Evolutionary conservation across 2,329 filamentous ascomycete species (phyloP).

Genomic region (Volutella citrinella): DNA sequence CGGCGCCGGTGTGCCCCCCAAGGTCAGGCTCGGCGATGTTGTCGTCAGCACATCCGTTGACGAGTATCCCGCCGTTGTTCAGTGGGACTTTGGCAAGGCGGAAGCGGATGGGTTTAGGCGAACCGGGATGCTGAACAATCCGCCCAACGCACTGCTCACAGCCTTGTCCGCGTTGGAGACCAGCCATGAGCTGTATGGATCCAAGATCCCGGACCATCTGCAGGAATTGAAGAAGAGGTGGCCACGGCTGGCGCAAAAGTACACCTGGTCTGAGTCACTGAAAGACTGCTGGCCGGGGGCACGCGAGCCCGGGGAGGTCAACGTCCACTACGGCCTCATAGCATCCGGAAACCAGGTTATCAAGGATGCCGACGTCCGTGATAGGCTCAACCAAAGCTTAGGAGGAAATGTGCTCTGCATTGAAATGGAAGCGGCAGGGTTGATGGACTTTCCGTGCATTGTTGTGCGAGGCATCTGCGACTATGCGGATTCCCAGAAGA

Average conservation of each 20-base stretch:
- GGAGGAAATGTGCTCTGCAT: too few relatives aligned
- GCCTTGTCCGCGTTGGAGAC: conserved; percentile 7
- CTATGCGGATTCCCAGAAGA: conserved; percentile 34
- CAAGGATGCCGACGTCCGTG: too few relatives aligned
- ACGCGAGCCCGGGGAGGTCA: background rate
- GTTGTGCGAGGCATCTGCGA: conserved; percentile 36
- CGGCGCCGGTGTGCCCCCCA: conserved; percentile 7
- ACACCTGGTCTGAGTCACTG: background rate
- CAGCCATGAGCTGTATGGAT: conserved; percentile 1
- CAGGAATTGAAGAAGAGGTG: conserved; percentile 1
- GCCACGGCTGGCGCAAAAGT: conserved; percentile 5
- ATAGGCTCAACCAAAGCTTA: too few relatives aligned
- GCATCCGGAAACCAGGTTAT: background rate
- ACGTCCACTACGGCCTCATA: background rate
- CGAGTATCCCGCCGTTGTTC: conserved; percentile 6
- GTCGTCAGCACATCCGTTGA: conserved; percentile 3
- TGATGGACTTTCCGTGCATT: conserved; percentile 28
- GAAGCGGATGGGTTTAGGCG: conserved; percentile 3
- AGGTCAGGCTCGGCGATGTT: conserved; percentile 10
- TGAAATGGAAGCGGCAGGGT: conserved; percentile 17
- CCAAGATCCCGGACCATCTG: conserved; percentile 6
- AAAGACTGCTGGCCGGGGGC: background rate
- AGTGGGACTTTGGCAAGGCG: conserved; percentile 11
- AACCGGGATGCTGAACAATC: conserved; percentile 7
- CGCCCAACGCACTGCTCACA: background rate